Conservation (phyloP, 2,329 filamentous ascomycete species). For the Aspergillus sp. region DNA sequence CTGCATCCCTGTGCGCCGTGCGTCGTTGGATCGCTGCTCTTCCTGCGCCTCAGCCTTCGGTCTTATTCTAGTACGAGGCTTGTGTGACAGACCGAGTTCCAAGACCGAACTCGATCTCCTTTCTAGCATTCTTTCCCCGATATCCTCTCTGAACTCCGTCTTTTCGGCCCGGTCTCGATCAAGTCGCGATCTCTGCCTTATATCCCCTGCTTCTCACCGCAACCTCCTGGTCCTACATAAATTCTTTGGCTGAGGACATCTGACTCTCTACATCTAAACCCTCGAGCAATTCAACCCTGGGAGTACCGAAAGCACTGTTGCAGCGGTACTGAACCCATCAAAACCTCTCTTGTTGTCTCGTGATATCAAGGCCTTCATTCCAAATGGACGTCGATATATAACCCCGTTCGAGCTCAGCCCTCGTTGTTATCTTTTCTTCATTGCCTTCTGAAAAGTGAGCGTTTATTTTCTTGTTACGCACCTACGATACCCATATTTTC, state of each 20-base stretch:
- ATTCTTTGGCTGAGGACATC: slow-evolving; percentile 4
- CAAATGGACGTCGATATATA: slow-evolving; percentile 36
- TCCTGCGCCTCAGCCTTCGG: background rate
- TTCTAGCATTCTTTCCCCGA: slow-evolving; percentile 1
- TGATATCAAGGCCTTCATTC: slow-evolving; percentile 21
- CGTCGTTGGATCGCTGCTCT: slow-evolving; percentile 13
- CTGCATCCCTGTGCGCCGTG: slow-evolving; percentile 15
- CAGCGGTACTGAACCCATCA: slow-evolving; percentile 9
- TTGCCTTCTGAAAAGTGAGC: slow-evolving; percentile 25
- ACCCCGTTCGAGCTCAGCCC: slow-evolving; percentile 14
- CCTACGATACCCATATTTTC: slow-evolving; percentile 6
- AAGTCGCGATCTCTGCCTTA: background rate
- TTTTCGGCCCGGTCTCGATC: slow-evolving; percentile 11
- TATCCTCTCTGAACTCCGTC: slow-evolving; percentile 5
- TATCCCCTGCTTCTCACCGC: slow-evolving; percentile 8
- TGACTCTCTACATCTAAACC: background rate
- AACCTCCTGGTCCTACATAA: background rate
- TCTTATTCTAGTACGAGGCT: slow-evolving; percentile 5
- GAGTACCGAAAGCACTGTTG: slow-evolving; percentile 7
- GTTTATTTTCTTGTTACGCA: slow-evolving; percentile 14
- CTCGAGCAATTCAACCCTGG: slow-evolving; percentile 2
- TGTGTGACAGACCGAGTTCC: slow-evolving; percentile 12
- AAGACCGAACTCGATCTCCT: background rate
- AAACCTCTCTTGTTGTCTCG: slow-evolving; percentile 11
- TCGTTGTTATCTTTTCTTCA: slow-evolving; percentile 10